phyloP scores from a whole-genome alignment of 129 eudicot genomes.

The Glebionis coronaria region DNA sequence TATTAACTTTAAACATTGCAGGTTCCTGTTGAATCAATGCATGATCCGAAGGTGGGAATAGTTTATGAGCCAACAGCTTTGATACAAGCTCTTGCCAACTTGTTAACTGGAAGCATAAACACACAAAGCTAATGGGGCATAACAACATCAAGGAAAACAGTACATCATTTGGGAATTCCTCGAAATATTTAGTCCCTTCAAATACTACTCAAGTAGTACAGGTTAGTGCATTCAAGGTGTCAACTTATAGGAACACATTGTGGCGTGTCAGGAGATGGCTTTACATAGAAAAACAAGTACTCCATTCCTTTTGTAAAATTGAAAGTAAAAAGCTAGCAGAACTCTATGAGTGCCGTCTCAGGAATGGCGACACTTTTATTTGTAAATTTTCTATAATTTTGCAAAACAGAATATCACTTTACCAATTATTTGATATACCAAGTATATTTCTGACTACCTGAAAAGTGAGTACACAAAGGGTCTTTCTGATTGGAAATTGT shows the following conservation, averaged over 20 bases:
- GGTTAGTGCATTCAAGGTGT: neutral
- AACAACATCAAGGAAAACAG: neutral
- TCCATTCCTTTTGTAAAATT: conserved; percentile 18
- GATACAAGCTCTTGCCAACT: conserved; percentile 65
- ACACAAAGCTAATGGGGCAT: conserved; percentile 11
- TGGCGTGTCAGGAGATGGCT: conserved; percentile 5
- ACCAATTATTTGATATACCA: neutral
- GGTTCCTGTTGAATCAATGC: conserved; percentile 68
- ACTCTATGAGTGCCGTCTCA: too few species aligned
- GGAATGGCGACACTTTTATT: neutral
- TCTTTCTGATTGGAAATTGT: too few species aligned
- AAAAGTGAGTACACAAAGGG: too few species aligned
- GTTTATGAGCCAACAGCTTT: conserved; percentile 74
- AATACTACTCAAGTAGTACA: conserved; percentile 5
- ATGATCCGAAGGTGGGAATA: conserved; percentile 75
- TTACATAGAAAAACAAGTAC: neutral
- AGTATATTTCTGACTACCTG: neutral
- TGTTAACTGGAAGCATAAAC: conserved; percentile 38
- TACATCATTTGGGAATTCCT: neutral
- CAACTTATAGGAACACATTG: conserved; percentile 2
- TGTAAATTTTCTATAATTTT: neutral
- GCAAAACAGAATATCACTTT: neutral
- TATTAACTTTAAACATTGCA: conserved; percentile 25
- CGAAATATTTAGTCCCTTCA: neutral
- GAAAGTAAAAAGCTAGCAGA: conserved; percentile 12